Base-by-base conservation (phyloP, 176 grass and related monocot species). In the Eremochloa ophiuroides region DNA sequence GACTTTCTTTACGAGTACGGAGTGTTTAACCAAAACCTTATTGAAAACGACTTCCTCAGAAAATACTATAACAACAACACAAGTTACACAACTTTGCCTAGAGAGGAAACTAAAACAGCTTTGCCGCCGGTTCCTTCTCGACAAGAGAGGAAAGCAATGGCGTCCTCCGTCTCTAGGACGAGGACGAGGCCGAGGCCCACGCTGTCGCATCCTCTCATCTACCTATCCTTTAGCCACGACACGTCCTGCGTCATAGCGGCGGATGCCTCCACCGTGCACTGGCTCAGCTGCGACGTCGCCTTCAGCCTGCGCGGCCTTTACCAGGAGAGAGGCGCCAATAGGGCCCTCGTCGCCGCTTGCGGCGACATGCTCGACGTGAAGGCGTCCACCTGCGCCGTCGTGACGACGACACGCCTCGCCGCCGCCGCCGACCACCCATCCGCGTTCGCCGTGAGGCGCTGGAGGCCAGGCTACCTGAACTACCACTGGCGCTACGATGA, bases 191-290 rank as follows among this genome's bases (percentile, higher is more conserved):
- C 81, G 14, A 10, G 81, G 23, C 35, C 85, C 0, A 26, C 41
- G 35, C 59, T 74, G 9, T 69, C 82, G 8, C 63, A 85, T 9
- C 80, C 89, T 66, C 37, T 92, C 18, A 42, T 85, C 22, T 80
- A 91, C 61, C 76, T 91, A 3, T 86, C 93, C 29, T 96, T 89
- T 10, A 91, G 87, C 64, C 80, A 71, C 43, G 93, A 96, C 30
- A 20, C 69, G 0, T 88, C 90, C 3, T 91, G 93, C 83, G 82
- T 96, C 20, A 65, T 91, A 1, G 75, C 44, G 7, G 88, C 72
- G 33, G 85, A 80, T 46, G 61, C 71, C 12, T 48, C 81, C 41
- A 74, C 76, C 12, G 91, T 91, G 66, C 85, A 89, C 4, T 88
- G 77, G 67, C 87, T 81, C 31, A 88, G 85, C 10, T 93, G 90